Evolutionary conservation across 2,329 filamentous ascomycete genomes (phyloP), one percentile per base, ranked within the genome.

Genomic region (Nemania sp.): DNA sequence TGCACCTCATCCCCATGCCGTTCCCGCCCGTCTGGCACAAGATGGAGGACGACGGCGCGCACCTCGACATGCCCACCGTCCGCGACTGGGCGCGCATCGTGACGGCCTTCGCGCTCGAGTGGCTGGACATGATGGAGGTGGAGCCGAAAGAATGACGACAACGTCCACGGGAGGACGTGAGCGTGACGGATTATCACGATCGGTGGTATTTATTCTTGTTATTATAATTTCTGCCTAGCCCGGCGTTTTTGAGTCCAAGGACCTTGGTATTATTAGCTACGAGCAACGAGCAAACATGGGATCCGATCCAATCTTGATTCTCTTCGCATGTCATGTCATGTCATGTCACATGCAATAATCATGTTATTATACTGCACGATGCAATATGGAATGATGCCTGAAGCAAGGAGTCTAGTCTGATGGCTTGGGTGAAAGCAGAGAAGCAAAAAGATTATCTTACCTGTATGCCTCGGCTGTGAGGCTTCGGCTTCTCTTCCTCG

Each of bases 21-120:
- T 92, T 92, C 69, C 90, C 90, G 0, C 34, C 66, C 0, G 88
- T 91, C 1, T 94, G 90, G 90, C 90, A 94, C 75, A 86, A 76
- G 1, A 81, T 88, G 58, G 74, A 83, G 0, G 91, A 94, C 71
- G 87, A 92, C 70, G 90, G 85, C 1, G 84, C 86, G 64, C 87
- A 93, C 77, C 75, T 94, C 54, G 89, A 94, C 72, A 78, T 86
- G 67, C 78, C 83, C 15, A 90, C 89, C 0, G 86, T 91, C 29
- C 83, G 90, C 70, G 91, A 95, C 73, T 95, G 91, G 91, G 83
- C 87, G 17, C 83, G 83, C 68, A 83, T 95, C 34, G 79, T 90
- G 2, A 86, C 87, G 0, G 90, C 86, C 0, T 95, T 95, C 76
- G 82, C 85, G 46, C 83, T 88, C 3, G 90, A 94, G 73, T 95